Evolutionary conservation across 306 rosid species (phyloP).

Genomic region (barrel medic (Medicago truncatula)): DNA sequence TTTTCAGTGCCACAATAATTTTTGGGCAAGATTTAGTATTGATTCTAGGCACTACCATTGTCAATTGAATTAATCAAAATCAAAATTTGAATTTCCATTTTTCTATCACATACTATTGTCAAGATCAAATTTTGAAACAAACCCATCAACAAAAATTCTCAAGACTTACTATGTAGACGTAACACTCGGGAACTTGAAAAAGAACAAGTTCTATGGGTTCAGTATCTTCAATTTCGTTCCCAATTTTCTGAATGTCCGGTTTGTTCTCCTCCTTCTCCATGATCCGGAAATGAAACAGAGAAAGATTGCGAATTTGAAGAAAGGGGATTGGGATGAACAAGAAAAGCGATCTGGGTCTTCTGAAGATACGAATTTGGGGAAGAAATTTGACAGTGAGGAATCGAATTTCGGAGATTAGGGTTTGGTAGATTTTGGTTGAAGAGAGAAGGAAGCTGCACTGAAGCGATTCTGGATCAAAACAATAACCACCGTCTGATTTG

Average conservation of each 20-base stretch:
- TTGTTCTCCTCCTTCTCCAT: conserved; percentile 68
- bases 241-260: conserved; percentile 51
- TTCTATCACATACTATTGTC: conserved; percentile 13
- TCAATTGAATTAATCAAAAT: not conserved
- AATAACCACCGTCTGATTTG: conserved; percentile 35
- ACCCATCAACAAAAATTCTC: conserved; percentile 33
- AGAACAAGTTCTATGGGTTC: conserved; percentile 88
- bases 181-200: conserved; percentile 93
- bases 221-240: conserved; percentile 55
- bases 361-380: conserved; percentile 14
- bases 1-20: conserved; percentile 14
- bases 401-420: conserved; percentile 43
- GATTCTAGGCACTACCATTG: conserved; percentile 17
- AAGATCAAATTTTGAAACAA: conserved; percentile 39
- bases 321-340: conserved; percentile 17
- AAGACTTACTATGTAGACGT: conserved; percentile 80
- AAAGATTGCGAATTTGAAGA: conserved; percentile 42
- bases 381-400: conserved; percentile 5
- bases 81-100: conserved; percentile 15
- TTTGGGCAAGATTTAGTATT: not conserved
- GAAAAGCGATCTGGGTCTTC: conserved; percentile 37
- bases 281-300: conserved; percentile 42
- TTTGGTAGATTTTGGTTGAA: not conserved
- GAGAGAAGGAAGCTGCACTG: conserved; percentile 44
- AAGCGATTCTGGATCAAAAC: conserved; percentile 29